Evolutionary conservation across 1,284 basidiomycete species (phyloP), one percentile per base, ranked within the genome.

Genomic region (Heterobasidion irregulare): DNA sequence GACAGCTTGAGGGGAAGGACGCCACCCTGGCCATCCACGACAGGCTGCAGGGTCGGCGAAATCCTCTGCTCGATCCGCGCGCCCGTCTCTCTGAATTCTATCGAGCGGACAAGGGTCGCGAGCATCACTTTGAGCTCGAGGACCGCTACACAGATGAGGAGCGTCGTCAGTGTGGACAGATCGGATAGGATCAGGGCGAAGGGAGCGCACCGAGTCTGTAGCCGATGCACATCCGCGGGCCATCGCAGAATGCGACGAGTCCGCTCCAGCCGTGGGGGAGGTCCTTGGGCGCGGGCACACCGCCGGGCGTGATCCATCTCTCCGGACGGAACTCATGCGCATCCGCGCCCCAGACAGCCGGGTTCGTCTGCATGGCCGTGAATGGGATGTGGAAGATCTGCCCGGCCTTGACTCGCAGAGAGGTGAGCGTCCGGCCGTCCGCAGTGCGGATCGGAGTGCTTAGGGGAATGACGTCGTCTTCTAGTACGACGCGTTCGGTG

Each of bases 301-400:
- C 49, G n/a, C 51, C 51, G 16, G 41, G 41, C 8, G 36, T 52
- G 5, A 60, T 41, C 61, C 61, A 62, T 5, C 61, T 57, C 53
- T 62, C 61, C 1, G 61, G 61, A 8, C 62, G 54, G 63, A 68
- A 72, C 3, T 52, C 55, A 15, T 64, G 60, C 0, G 62, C 62
- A 54, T 70, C 68, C 13, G 36, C 8, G 7, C 60, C 61, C 69
- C 69, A 70, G 2, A 67, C 63, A 5, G 59, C 57, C 41, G 59
- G 56, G 44, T 64, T 48, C 32, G 60, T 60, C 32, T 64, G 61
- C 18, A 67, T 53, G 15, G 62, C 56, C n/a, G 62, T 57, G 44
- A 58, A 54, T 4, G 65, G 64, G 46, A 68, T 60, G 50, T 62
- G 54, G 33, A 65, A 61, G 15, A 61, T 51, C 62, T 65, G 64